Evolutionary conservation across 106 monocot genomes (phyloP).

Genomic region (Acanthochlamys bracteata): DNA sequence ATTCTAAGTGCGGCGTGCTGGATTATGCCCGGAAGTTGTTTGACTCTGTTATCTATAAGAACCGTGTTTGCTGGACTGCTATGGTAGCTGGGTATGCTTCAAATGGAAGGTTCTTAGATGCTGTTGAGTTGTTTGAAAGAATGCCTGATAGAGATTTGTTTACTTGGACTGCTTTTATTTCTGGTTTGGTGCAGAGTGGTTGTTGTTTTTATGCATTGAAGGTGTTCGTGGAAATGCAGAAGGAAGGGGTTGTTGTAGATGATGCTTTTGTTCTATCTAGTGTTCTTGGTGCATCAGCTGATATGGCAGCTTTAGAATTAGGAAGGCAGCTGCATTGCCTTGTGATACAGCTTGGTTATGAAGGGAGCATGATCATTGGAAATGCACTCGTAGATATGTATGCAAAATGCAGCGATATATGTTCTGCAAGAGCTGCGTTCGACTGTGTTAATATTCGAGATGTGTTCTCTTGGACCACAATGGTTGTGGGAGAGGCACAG

Average conservation of each 20-base stretch:
- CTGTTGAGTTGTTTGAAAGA: slow-evolving; percentile 35
- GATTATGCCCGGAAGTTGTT: slow-evolving; percentile 67
- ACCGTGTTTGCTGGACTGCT: slow-evolving; percentile 53
- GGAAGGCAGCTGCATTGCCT: slow-evolving; percentile 71
- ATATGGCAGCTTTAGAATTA: slow-evolving; percentile 40
- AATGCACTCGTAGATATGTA: slow-evolving; percentile 92
- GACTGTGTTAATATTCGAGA: slow-evolving; percentile 30
- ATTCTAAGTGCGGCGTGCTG: slow-evolving; percentile 44
- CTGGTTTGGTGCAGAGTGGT: slow-evolving; percentile 56
- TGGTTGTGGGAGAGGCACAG: slow-evolving; percentile 90
- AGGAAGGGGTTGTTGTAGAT: slow-evolving; percentile 31
- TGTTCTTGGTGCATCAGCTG: slow-evolving; percentile 32
- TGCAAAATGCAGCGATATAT: slow-evolving; percentile 72
- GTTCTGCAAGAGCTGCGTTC: slow-evolving; percentile 49
- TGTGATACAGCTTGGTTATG: slow-evolving; percentile 38
- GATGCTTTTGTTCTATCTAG: slow-evolving; percentile 61
- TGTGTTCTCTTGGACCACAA: slow-evolving; percentile 88
- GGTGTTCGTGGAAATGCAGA: slow-evolving; percentile 57
- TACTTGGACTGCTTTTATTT: slow-evolving; percentile 73
- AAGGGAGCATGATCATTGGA: slow-evolving; percentile 37
- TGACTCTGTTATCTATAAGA: slow-evolving; percentile 31
- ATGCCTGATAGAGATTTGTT: slow-evolving; percentile 39
- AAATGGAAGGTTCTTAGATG: slow-evolving; percentile 28
- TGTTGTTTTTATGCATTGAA: slow-evolving; percentile 21
- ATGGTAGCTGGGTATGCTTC: slow-evolving; percentile 75